phyloP scores from a whole-genome alignment of 2,329 filamentous ascomycete genomes.

The Sarocladium oryzae region DNA sequence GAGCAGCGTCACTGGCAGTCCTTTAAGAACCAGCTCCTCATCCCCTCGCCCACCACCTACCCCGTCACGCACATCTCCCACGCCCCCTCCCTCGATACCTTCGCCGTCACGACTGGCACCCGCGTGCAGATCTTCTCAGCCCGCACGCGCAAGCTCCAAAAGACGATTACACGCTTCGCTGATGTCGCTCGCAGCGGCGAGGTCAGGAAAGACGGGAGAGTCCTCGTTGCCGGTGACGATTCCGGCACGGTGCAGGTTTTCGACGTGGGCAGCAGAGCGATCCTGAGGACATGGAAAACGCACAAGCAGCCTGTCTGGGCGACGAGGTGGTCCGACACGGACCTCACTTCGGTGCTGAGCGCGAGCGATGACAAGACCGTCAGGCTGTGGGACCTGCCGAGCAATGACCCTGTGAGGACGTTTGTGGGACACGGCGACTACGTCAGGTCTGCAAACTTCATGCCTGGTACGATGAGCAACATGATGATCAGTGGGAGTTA shows the following conservation, averaged over 20 bases:
- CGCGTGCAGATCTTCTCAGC: constrained; percentile 91
- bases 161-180: constrained; percentile 90
- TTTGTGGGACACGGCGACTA: constrained; percentile 90
- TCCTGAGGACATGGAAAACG: constrained; percentile 89
- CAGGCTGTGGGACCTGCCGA: constrained; percentile 86
- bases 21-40: constrained; percentile 84
- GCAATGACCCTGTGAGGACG: constrained; percentile 65
- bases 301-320: constrained; percentile 94
- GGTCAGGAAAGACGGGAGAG: constrained; percentile 79
- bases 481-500: constrained; percentile 88
- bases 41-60: constrained; percentile 85
- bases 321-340: constrained; percentile 84
- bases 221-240: constrained; percentile 88
- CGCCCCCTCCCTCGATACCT: constrained; percentile 55
- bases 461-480: constrained; percentile 67
- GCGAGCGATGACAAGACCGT: constrained; percentile 91
- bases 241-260: constrained; percentile 92
- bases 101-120: constrained; percentile 91
- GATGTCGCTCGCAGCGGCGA: constrained; percentile 87
- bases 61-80: constrained; percentile 87
- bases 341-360: constrained; percentile 80
- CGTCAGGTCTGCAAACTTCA: constrained; percentile 78
- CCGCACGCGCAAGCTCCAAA: constrained; percentile 82
- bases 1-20: constrained; percentile 96
- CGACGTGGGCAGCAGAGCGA: constrained; percentile 79